Evolutionary conservation across 2,329 filamentous ascomycete species (phyloP), one percentile per base, ranked within the genome.

Genomic region (Celoporthe dispersa): DNA sequence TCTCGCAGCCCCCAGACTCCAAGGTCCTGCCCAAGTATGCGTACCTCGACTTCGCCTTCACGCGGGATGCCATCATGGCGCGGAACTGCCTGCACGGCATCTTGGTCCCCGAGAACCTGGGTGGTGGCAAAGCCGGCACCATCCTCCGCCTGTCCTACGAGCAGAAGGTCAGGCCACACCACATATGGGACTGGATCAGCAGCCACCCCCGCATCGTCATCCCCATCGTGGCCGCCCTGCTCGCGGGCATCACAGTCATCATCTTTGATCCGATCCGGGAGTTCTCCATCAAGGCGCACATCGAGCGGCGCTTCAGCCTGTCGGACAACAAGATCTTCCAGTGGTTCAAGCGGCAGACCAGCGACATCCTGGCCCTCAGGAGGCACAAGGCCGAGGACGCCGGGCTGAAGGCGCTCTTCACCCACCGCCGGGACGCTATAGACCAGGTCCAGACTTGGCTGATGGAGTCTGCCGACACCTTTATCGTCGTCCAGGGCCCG

Each of bases 201-300:
- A 92, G 83, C 70, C 96, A 99, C 76, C 94, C 95, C 0, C 88
- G 94, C 64, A 93, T 98, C 61, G 92, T 97, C 35, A 91, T 99
- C 62, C 95, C 96, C 0, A 81, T 92, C 1, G 67, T 97, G 1
- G 94, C 93, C 22, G 95, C 94, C 1, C 81, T 98, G 2, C 78
- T 97, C 39, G 94, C 94, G 0, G 90, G 91, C 44, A 83, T 96
- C 63, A 97, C 94, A 0, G 94, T 98, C 28, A 89, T 93, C 1
- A 85, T 98, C 9, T 98, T 99, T 76, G 96, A 99, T 75, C 96
- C 96, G 0, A 94, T 99, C 70, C 90, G 96, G 60, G 94, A 94
- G 0, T 96, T 97, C 77, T 98, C 97, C 76, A 93, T 98, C 81
- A 94, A 94, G 76, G 86, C 91, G 4, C 94, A 97, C 78, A 90